These are phyloP conservation scores for Sisymbrium irio DNA, from an alignment of 345 rosid genomes.

Conservation along the genomic window DNA sequence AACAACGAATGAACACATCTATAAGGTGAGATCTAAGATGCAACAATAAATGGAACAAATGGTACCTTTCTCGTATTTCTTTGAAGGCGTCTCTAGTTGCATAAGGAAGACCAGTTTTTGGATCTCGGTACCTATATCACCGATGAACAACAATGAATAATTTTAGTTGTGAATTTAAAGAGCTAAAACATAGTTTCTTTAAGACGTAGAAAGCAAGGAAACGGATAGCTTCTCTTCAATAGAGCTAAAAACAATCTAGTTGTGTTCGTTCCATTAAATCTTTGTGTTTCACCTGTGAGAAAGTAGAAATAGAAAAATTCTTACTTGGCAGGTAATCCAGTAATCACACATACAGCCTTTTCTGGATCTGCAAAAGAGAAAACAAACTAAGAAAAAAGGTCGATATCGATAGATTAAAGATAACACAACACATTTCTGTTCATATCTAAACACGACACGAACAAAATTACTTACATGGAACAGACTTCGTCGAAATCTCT, in stretches of 20 bases:
- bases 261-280: neutral
- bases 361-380: slow-evolving; percentile 65
- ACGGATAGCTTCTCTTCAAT: neutral
- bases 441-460: neutral
- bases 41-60: neutral
- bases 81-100: slow-evolving; percentile 87
- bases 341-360: slow-evolving; percentile 72
- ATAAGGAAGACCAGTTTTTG: slow-evolving; percentile 85
- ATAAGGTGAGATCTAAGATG: neutral
- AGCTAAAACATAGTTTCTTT: neutral
- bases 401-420: neutral
- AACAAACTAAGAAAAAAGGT: neutral
- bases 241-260: neutral
- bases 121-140: slow-evolving; percentile 76
- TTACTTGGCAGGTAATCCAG: slow-evolving; percentile 97
- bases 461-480: slow-evolving; percentile 54
- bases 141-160: neutral
- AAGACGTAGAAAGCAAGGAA: neutral
- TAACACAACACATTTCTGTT: neutral
- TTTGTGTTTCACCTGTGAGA: neutral
- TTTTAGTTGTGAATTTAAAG: neutral
- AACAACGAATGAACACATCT: neutral
- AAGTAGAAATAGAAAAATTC: slow-evolving; percentile 27
- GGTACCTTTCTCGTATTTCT: slow-evolving; percentile 73
- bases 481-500: slow-evolving; percentile 46